Conservation (phyloP, 768 basidiomycete species). For the Boletus bicolor region DNA sequence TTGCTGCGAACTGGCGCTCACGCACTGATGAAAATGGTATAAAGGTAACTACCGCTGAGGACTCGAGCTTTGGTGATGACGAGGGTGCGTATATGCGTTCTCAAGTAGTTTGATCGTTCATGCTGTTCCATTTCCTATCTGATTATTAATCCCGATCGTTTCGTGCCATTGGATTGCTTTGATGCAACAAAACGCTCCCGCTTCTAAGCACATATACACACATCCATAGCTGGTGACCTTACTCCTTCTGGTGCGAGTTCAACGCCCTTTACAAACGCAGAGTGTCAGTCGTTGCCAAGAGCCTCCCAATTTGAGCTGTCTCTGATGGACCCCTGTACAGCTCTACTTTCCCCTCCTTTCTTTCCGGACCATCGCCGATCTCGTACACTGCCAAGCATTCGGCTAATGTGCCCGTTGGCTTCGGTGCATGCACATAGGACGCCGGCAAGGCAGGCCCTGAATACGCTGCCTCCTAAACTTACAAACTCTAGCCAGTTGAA, state of each 20-base stretch:
- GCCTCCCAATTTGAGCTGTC: conserved; percentile 14
- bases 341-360: conserved; percentile 57
- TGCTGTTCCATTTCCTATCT: not conserved
- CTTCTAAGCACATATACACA: conserved; percentile 32
- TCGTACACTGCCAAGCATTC: conserved; percentile 53
- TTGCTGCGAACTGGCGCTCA: conserved; percentile 68
- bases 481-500: conserved; percentile 53
- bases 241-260: conserved; percentile 49
- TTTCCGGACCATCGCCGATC: conserved; percentile 54
- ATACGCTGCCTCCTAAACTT: conserved; percentile 67
- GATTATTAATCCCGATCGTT: conserved; percentile 8
- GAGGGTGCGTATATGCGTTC: conserved; percentile 40
- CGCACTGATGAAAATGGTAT: conserved; percentile 71
- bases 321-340: conserved; percentile 33
- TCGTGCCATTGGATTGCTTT: not conserved
- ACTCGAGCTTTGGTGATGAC: conserved; percentile 44
- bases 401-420: conserved; percentile 32
- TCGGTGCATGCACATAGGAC: conserved; percentile 29
- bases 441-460: conserved; percentile 36
- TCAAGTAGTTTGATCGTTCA: conserved; percentile 16
- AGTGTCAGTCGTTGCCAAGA: conserved; percentile 38
- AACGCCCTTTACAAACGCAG: conserved; percentile 45
- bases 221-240: conserved; percentile 52
- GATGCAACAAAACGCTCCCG: not conserved
- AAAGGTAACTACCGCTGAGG: conserved; percentile 49